phyloP scores from a whole-genome alignment of 2,329 filamentous ascomycete species.

The Aspergillus nomiae region DNA sequence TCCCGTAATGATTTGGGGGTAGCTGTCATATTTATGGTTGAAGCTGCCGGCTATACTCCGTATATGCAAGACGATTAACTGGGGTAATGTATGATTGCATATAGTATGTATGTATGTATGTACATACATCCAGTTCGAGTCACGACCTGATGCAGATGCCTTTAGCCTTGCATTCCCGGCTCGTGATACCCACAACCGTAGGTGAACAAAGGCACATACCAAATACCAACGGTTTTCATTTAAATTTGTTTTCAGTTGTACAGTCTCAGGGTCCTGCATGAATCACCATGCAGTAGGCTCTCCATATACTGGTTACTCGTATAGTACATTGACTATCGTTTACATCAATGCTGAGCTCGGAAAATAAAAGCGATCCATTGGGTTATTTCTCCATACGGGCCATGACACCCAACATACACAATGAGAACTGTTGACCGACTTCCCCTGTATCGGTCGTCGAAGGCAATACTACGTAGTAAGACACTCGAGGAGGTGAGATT shows the following conservation, averaged over 20 bases:
- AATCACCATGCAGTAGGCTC: background rate
- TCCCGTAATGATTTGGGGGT: background rate
- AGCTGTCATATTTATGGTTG: background rate
- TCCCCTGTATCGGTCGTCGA: background rate
- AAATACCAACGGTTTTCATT: background rate
- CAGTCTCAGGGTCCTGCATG: background rate
- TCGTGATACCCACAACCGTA: background rate
- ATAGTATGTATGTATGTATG: background rate
- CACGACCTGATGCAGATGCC: background rate
- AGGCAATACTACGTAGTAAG: background rate
- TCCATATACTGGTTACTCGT: background rate
- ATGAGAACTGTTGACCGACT: no score
- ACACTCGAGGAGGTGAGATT: background rate
- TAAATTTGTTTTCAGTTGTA: background rate
- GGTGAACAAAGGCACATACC: background rate
- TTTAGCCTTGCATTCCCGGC: background rate
- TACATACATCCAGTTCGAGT: background rate
- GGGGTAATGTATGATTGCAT: background rate
- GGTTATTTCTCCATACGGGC: background rate
- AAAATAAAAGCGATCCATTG: background rate
- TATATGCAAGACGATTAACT: background rate
- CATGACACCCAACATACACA: background rate
- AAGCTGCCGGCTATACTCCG: background rate
- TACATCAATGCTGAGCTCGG: background rate
- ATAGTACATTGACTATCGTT: background rate